phyloP scores from a whole-genome alignment of 2,329 filamentous ascomycete species.

The Ascochyta koolunga region DNA sequence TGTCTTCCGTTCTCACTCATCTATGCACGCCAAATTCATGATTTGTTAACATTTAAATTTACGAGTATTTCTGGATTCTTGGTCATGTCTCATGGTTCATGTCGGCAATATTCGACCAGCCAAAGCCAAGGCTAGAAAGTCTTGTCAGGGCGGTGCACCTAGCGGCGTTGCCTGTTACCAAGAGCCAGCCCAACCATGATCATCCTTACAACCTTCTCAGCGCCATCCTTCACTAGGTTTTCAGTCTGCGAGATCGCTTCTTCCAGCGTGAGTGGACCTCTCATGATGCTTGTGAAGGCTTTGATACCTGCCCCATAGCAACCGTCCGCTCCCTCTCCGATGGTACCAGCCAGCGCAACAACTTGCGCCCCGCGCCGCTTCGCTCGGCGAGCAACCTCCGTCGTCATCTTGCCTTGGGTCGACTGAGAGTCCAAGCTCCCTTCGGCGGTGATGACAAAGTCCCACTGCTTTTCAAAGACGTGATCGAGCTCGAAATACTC shows the following conservation, averaged over 20 bases:
- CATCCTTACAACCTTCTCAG: conserved; percentile 47
- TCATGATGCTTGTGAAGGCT: conserved; percentile 47
- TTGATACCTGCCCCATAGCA: conserved; percentile 41
- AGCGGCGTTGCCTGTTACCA: conserved; percentile 21
- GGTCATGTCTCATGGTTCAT: not conserved
- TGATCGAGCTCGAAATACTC: conserved; percentile 57
- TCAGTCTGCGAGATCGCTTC: conserved; percentile 46
- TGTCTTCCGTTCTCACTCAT: too few species aligned
- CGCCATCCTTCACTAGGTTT: conserved; percentile 43
- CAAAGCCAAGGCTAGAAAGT: not conserved
- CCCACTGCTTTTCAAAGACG: conserved; percentile 54
- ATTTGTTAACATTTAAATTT: too few species aligned
- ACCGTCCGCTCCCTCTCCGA: conserved; percentile 37
- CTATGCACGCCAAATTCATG: not conserved
- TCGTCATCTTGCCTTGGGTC: conserved; percentile 60
- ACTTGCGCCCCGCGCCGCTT: conserved; percentile 55
- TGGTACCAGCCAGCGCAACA: conserved; percentile 45
- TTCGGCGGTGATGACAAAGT: conserved; percentile 61
- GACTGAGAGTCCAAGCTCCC: conserved; percentile 61
- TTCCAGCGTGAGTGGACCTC: conserved; percentile 42
- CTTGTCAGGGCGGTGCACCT: conserved; percentile 12
- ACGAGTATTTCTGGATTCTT: not conserved
- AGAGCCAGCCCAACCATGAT: conserved; percentile 44
- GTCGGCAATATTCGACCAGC: not conserved
- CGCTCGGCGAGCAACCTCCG: conserved; percentile 58